Evolutionary conservation across 139 green algal species (phyloP).

Genomic region (Asterochloris sp.): DNA sequence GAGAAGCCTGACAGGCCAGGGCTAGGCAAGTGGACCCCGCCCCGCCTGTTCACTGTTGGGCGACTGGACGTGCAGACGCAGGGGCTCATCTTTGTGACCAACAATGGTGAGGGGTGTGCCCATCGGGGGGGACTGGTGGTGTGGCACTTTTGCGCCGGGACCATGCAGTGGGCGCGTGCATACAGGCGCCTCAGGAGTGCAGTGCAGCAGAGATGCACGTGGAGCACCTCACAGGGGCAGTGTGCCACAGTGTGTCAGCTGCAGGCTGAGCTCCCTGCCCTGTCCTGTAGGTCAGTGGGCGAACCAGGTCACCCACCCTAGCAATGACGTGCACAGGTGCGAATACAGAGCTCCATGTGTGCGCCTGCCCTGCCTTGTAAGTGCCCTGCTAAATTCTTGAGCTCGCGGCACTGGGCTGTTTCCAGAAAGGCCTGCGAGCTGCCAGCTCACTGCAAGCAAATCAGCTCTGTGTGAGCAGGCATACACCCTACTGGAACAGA

Average conservation of each 20-base stretch:
- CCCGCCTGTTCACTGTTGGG: slow-evolving; percentile 92
- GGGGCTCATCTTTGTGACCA: slow-evolving; percentile 94
- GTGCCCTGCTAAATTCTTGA: too few species aligned
- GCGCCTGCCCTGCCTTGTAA: too few species aligned
- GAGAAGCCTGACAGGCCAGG: not conserved
- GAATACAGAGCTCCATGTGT: too few species aligned
- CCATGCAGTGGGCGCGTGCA: not conserved
- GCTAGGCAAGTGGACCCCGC: slow-evolving; percentile 26
- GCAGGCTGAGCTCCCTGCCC: not conserved
- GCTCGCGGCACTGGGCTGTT: too few species aligned
- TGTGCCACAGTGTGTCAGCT: not conserved
- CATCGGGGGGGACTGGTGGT: not conserved
- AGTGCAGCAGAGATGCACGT: not conserved
- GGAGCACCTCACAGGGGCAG: not conserved
- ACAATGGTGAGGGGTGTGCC: slow-evolving; percentile 70
- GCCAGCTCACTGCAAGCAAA: too few species aligned
- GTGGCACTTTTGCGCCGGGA: not conserved
- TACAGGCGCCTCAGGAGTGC: not conserved
- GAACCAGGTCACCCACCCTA: slow-evolving; percentile 61
- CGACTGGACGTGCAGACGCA: slow-evolving; percentile 84
- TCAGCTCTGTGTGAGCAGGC: too few species aligned
- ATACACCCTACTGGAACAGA: too few species aligned
- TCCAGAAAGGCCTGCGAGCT: too few species aligned
- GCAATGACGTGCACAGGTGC: slow-evolving; percentile 25
- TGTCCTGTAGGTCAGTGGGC: slow-evolving; percentile 63